phyloP scores from a whole-genome alignment of 2,329 filamentous ascomycete species.

The Cordyceps cicadae region DNA sequence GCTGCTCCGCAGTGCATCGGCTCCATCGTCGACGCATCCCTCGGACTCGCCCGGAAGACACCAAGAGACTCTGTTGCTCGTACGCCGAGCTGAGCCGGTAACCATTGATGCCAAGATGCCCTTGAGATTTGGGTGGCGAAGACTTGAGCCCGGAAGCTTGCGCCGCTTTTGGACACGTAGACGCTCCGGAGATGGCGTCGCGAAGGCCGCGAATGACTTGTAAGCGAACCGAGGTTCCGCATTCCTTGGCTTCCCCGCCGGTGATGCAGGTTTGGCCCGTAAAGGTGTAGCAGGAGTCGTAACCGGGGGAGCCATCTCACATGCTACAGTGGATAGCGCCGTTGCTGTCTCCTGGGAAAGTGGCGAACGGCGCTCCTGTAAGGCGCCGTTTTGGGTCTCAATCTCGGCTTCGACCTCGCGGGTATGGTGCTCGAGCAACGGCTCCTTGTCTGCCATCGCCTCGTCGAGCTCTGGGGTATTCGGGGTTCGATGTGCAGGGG shows the following conservation, averaged over 20 bases:
- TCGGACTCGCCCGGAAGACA: constrained; percentile 22
- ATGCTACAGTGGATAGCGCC: neutral
- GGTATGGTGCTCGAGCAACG: neutral
- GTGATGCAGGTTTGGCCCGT: neutral
- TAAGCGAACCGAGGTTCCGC: constrained; percentile 41
- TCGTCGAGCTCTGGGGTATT: neutral
- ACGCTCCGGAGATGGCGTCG: constrained; percentile 40
- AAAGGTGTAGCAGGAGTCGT: neutral
- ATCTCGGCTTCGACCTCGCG: neutral
- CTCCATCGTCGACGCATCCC: neutral
- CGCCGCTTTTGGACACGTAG: constrained; percentile 14
- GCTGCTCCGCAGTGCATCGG: neutral
- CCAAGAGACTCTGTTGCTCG: constrained; percentile 30
- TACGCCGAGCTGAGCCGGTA: constrained; percentile 21
- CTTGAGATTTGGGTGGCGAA: constrained; percentile 25
- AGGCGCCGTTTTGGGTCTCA: neutral
- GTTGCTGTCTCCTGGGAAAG: neutral
- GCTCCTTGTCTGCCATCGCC: neutral
- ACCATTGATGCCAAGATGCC: constrained; percentile 28
- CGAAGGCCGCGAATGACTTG: constrained; percentile 45
- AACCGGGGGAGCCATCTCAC: neutral
- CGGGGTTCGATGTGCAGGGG: too few relatives aligned
- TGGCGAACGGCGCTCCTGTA: neutral
- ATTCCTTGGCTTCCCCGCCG: constrained; percentile 24
- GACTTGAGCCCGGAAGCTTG: constrained; percentile 17